Percentiles rank a stretch among this genome's conserved stretches.
These are phyloP conservation scores for Peronospora belbahrii DNA, from an alignment of 352 stramenopile species.

Conservation along the genomic window DNA sequence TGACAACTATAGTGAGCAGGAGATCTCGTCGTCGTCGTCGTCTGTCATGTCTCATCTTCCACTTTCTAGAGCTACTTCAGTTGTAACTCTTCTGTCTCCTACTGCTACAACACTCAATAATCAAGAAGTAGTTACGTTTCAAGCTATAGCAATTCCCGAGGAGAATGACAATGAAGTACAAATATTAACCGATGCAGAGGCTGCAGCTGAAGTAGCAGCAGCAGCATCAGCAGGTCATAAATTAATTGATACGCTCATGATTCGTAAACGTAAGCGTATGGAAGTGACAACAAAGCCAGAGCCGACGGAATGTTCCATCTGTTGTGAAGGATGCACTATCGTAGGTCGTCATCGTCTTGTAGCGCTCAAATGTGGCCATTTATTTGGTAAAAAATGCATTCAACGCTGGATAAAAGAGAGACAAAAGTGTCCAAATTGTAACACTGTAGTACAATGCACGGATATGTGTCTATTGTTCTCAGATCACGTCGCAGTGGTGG, in stretches of 20 bases:
- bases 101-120: not conserved
- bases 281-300: conserved; percentile 30
- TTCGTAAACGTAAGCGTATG: conserved; percentile 26
- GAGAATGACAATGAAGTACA: conserved; percentile 31
- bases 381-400: conserved; percentile 72
- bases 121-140: not conserved
- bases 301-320: conserved; percentile 67
- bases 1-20: too few relatives aligned
- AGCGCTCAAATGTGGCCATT: conserved; percentile 58
- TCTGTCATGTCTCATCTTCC: too few relatives aligned
- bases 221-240: too few relatives aligned
- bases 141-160: conserved; percentile 1
- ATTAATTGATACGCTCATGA: too few relatives aligned
- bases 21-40: too few relatives aligned
- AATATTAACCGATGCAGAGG: conserved; percentile 21
- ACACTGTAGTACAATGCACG: conserved; percentile 28
- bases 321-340: conserved; percentile 59
- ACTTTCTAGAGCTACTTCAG: too few relatives aligned
- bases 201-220: conserved; percentile 13
- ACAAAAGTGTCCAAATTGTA: conserved; percentile 67
- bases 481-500: conserved; percentile 64
- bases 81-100: too few relatives aligned
- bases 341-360: conserved; percentile 56
- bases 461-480: conserved; percentile 62
- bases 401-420: conserved; percentile 58